Base-by-base conservation (phyloP, 495 filamentous ascomycete species). In the Penicillium paxilli region DNA sequence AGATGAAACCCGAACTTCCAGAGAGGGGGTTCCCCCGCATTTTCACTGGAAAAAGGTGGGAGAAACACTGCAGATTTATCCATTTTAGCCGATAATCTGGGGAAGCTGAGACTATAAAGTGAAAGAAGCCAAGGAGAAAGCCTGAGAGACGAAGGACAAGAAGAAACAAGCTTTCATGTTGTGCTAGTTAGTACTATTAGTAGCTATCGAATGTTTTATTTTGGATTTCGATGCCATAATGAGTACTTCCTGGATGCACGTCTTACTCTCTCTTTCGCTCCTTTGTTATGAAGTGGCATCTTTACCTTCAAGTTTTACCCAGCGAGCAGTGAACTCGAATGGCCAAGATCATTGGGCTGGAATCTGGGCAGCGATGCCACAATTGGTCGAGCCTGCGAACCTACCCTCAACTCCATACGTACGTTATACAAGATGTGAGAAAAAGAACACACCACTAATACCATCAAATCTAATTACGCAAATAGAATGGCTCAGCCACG, bases 301-400 rank as follows among this genome's bases (percentile, higher is more conserved):
- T 10, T 42, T 23, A 21, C 40, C n/a, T n/a, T n/a, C 40, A 21
- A 10, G 40, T 4, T 8, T 12, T n/a, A n/a, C n/a, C 2, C 11
- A 25, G 2, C 11, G 24, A 12, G 7, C 11, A 5, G 21, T 19
- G 19, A 8, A 44, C 8, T 45, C n/a, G 0, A 14, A 42, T 22
- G 6, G 23, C 2, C 5, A 42, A 2, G n/a, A n/a, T 21, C 83
- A 85, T 52, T 89, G 86, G 86, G 82, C 87, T 7, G 75, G 77
- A 52, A 82, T 83, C 2, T 88, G 85, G 85, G 79, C 82, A 0
- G 72, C 82, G 7, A 88, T 87, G 84, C 83, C 85, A 3, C 84
- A 88, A 67, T 63, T 85, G 14, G 81, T 83, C 5, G 85, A 89
- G 57, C 76, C 74, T 23, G 75, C 65, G 49, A 87, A 87, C 59